Evolutionary conservation across 2,329 filamentous ascomycete species (phyloP).

Genomic region (Emmonsiellopsis sp.): DNA sequence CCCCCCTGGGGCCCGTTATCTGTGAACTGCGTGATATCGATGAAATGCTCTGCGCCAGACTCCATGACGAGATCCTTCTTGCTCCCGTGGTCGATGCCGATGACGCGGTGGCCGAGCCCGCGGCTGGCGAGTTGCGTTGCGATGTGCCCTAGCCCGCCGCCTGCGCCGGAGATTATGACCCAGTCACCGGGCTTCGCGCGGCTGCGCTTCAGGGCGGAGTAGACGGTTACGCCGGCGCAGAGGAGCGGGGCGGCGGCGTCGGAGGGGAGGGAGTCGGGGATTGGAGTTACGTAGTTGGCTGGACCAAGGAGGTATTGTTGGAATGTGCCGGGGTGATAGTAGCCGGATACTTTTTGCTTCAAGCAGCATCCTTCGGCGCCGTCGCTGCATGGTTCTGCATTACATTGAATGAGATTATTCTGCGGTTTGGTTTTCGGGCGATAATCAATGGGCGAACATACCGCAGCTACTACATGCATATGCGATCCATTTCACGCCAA

Average conservation of each 20-base stretch:
- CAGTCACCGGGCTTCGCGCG: conserved; percentile 50
- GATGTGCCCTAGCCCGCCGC: conserved; percentile 56
- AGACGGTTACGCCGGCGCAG: conserved; percentile 60
- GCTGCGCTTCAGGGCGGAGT: conserved; percentile 54
- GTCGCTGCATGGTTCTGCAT: conserved; percentile 40
- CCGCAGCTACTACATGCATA: conserved; percentile 47
- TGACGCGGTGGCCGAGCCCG: conserved; percentile 55
- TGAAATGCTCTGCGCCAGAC: conserved; percentile 57
- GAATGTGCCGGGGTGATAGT: conserved; percentile 62
- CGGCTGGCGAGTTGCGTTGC: conserved; percentile 50
- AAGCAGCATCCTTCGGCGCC: conserved; percentile 48
- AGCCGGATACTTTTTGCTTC: conserved; percentile 52
- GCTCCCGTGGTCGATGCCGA: conserved; percentile 54
- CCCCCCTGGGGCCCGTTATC: conserved; percentile 35
- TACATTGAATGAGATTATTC: conserved; percentile 1
- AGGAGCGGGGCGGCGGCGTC: conserved; percentile 57
- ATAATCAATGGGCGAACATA: conserved; percentile 15
- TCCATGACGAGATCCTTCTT: conserved; percentile 50
- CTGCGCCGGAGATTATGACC: conserved; percentile 52
- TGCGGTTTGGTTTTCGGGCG: not conserved
- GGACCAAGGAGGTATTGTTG: conserved; percentile 58
- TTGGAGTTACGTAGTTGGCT: conserved; percentile 60
- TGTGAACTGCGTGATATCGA: conserved; percentile 48
- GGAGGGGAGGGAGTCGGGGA: conserved; percentile 51
- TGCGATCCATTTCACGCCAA: conserved; percentile 61